Conservation (phyloP, 805 yeast genomes). For the Myxozyma neotropica region DNA sequence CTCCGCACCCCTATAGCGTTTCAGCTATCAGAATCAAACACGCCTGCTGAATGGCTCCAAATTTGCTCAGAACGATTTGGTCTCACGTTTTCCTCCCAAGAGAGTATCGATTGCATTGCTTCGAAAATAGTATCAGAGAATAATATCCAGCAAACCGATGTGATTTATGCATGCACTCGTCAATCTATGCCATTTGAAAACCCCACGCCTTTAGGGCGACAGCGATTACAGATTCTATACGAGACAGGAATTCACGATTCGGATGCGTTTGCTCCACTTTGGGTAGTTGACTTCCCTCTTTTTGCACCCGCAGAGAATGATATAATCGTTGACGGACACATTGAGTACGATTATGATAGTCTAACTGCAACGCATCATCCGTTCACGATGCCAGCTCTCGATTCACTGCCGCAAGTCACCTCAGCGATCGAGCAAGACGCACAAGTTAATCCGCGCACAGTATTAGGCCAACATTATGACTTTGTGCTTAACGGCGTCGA, state of each 20-base stretch:
- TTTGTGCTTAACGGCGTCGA: constrained; percentile 92
- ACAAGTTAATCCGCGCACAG: constrained; percentile 41
- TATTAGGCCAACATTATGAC: constrained; percentile 91
- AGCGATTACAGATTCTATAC: constrained; percentile 72
- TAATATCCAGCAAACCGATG: constrained; percentile 63
- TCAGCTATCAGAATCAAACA: neutral
- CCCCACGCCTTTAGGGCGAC: constrained; percentile 90
- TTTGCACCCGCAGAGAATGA: constrained; percentile 70
- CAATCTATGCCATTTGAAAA: constrained; percentile 74
- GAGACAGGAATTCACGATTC: constrained; percentile 36
- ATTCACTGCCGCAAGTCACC: constrained; percentile 57
- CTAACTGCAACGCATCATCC: constrained; percentile 90
- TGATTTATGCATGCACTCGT: constrained; percentile 79
- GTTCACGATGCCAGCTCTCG: constrained; percentile 83
- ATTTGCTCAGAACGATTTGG: constrained; percentile 1
- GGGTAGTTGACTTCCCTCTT: constrained; percentile 93
- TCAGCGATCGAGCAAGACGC: neutral
- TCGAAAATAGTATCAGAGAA: neutral
- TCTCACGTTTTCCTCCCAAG: constrained; percentile 1
- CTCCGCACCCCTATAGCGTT: constrained; percentile 13
- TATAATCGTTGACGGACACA: constrained; percentile 50
- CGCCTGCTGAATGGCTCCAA: constrained; percentile 40
- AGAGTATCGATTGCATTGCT: constrained; percentile 8
- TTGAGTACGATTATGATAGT: constrained; percentile 55
- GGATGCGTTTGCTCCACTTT: constrained; percentile 40